Conservation (phyloP, 2,329 filamentous ascomycete species). For the Alternaria brassicicola region DNA sequence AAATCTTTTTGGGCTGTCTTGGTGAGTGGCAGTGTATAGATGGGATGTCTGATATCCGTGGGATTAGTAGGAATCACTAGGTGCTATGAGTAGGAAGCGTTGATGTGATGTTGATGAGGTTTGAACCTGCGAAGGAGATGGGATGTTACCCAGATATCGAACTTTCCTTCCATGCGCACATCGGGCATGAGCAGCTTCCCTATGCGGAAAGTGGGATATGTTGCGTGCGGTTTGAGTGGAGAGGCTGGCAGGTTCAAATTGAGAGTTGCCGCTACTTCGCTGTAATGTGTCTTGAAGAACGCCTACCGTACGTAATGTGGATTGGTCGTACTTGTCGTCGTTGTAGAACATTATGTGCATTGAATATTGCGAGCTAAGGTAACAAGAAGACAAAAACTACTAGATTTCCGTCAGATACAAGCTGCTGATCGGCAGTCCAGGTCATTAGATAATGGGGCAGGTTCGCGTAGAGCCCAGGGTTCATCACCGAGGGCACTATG, state of each 20-base stretch:
- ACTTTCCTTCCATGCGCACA: background rate
- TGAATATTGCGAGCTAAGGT: background rate
- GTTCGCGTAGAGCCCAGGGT: background rate
- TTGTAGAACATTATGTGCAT: conserved; percentile 53
- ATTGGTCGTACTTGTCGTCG: conserved; percentile 49
- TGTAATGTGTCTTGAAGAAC: background rate
- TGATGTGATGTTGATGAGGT: background rate
- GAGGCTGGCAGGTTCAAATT: background rate
- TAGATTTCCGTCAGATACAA: background rate
- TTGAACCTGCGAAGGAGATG: background rate
- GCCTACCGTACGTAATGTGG: background rate
- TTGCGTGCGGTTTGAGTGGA: background rate
- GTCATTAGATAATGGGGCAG: background rate
- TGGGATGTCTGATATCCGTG: background rate
- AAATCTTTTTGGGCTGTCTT: background rate
- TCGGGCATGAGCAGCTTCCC: background rate
- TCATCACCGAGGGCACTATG: background rate
- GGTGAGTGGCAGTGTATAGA: background rate
- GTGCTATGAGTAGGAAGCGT: background rate
- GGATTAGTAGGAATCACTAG: background rate
- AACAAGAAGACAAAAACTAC: background rate
- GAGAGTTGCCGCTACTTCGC: background rate
- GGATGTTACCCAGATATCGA: background rate
- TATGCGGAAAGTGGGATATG: background rate
- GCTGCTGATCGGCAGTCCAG: background rate